These are phyloP conservation scores for Colletotrichum euphorbiae DNA, from an alignment of 2,329 filamentous ascomycete genomes.

Conservation along the genomic window DNA sequence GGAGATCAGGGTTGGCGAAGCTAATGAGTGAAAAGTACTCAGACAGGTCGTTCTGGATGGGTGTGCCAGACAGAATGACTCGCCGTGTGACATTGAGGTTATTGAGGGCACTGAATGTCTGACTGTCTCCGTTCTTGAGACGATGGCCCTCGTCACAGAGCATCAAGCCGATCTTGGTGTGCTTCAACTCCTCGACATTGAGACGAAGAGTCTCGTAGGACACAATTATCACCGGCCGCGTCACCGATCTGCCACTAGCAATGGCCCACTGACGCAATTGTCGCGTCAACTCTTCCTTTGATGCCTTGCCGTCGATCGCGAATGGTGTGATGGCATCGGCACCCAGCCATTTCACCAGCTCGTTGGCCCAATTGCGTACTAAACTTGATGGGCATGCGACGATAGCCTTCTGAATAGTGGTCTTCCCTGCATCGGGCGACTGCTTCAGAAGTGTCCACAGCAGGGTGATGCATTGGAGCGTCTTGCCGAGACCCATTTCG, in stretches of 20 bases:
- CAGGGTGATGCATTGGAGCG: conserved; percentile 93
- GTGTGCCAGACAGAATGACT: conserved; percentile 95
- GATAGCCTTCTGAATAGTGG: conserved; percentile 95
- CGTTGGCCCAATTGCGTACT: conserved; percentile 98
- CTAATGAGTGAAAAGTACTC: conserved; percentile 97
- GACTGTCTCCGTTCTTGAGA: conserved; percentile 95
- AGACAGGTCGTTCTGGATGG: conserved; percentile 98
- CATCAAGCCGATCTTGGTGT: conserved; percentile 90
- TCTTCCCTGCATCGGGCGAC: conserved; percentile 92
- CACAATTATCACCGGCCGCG: conserved; percentile 93
- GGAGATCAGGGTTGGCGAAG: conserved; percentile 93
- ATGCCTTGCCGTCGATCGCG: conserved; percentile 95
- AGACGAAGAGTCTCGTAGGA: conserved; percentile 96
- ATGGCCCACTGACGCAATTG: conserved; percentile 97
- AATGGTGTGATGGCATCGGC: conserved; percentile 92
- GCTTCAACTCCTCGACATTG: conserved; percentile 89
- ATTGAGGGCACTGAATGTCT: conserved; percentile 93
- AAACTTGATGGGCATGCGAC: conserved; percentile 97
- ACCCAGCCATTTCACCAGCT: conserved; percentile 95
- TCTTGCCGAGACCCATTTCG: conserved; percentile 98
- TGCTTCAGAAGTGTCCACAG: conserved; percentile 98
- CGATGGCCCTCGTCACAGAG: conserved; percentile 97
- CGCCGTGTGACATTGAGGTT: conserved; percentile 89
- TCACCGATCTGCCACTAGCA: conserved; percentile 87
- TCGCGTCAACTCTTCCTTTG: conserved; percentile 90